Evolutionary conservation across 1,139 yeast genomes (phyloP), one percentile per base, ranked within the genome.

Genomic region (Taphrina confusa): DNA sequence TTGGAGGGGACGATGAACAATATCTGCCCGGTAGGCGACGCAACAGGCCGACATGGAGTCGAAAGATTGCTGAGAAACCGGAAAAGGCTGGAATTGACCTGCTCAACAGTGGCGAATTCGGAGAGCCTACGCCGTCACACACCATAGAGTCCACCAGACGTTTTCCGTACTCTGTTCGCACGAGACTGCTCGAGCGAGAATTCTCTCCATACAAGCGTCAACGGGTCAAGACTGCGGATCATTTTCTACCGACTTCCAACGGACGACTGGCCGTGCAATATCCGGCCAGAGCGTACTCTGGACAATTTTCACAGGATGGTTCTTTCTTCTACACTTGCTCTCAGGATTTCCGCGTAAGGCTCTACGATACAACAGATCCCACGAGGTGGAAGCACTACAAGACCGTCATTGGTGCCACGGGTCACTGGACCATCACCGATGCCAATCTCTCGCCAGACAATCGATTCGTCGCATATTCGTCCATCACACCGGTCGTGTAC

Each of bases 381-480:
- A 52, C 50, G 8, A 28, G 31, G 20, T 62, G 64, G 65, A 57
- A 52, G 46, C 61, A 50, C 25, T 65, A 60, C 55, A 66, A 60
- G 60, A 61, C 62, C 36, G 63, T 60, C 31, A 64, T 42, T 34
- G 62, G 57, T 44, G 61, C 42, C 61, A 63, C 56, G 62, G 68
- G 69, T 5, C 63, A 66, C 18, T 70, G 73, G 73, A 70, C 73
- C 1, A 64, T 70, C 42, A 70, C 73, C 6, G 73, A 70, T 50
- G 68, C 68, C 33, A 62, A 67, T 18, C 63, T 70, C 59, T 65
- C 69, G 20, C 60, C 63, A 27, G 70, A 69, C 54, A 69, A 70
- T 39, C 52, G 57, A 44, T 60, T 58, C 46, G 40, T 67, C 11
- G 70, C 68, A 1, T 65, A 62, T 39, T 63, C 66, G 33, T 60